Evolutionary conservation across 441 rosid species (phyloP).

Genomic region (Daphne laureola): DNA sequence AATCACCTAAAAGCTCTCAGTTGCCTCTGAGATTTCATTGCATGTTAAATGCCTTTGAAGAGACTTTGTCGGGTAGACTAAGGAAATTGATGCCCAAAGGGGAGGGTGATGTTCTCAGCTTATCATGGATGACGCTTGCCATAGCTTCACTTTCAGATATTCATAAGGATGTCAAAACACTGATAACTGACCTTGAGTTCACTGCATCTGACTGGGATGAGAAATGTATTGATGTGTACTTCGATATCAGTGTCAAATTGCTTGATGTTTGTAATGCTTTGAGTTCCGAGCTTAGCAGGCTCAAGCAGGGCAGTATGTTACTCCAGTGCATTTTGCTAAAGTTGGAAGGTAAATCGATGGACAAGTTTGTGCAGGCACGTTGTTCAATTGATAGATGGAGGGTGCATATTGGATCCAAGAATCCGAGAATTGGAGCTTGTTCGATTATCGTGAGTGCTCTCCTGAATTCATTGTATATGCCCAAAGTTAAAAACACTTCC

Average conservation of each 20-base stretch:
- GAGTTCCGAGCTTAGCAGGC: slow-evolving; percentile 68
- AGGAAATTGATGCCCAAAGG: slow-evolving; percentile 52
- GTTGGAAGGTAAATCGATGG: slow-evolving; percentile 43
- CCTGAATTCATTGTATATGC: slow-evolving; percentile 46
- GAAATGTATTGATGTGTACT: slow-evolving; percentile 83
- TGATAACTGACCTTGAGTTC: slow-evolving; percentile 70
- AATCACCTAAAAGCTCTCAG: slow-evolving; percentile 59
- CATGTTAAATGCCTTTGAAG: slow-evolving; percentile 54
- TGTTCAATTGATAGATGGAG: slow-evolving; percentile 71
- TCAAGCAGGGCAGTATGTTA: slow-evolving; percentile 78
- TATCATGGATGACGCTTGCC: slow-evolving; percentile 78
- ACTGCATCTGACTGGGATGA: slow-evolving; percentile 92
- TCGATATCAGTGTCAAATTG: slow-evolving; percentile 79
- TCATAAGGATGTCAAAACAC: slow-evolving; percentile 52
- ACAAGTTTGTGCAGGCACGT: slow-evolving; percentile 37
- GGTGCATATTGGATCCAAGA: slow-evolving; percentile 47
- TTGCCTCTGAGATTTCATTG: slow-evolving; percentile 43
- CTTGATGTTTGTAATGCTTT: slow-evolving; percentile 76
- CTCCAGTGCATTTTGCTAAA: slow-evolving; percentile 68
- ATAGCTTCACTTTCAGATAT: slow-evolving; percentile 68
- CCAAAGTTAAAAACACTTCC: slow-evolving; percentile 87
- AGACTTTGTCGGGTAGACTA: slow-evolving; percentile 47
- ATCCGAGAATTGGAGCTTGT: slow-evolving; percentile 54
- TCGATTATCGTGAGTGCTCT: slow-evolving; percentile 44
- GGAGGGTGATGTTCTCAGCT: slow-evolving; percentile 46